Evolutionary conservation across 345 rosid genomes (phyloP), one percentile per base, ranked within the genome.

Genomic region (Arabidopsis arenosa): DNA sequence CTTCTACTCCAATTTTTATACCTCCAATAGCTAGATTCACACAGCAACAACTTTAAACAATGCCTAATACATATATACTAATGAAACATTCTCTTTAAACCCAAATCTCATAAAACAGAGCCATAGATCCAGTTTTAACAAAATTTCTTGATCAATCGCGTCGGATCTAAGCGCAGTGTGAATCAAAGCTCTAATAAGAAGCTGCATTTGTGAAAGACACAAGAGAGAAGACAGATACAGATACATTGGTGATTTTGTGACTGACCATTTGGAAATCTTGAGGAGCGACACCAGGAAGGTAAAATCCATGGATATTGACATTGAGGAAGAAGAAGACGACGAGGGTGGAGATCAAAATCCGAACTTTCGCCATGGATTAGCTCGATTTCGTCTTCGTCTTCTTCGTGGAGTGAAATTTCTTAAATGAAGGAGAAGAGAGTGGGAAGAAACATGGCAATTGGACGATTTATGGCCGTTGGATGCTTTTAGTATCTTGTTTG

Each of bases 281-380:
- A 28, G 96, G 96, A 36, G 96, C 89, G 30, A 90, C 93, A 3
- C 93, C 96, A 18, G 96, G 96, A 62, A 90, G 91, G 72, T 90
- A 90, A 74, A 90, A 90, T 78, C 83, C 81, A 79, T 78, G 59
- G 21, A 77, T 79, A 37, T 61, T 68, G 43, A 57, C 45, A 53
- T 32, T 40, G 72, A 78, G 66, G 41, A 74, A 60, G 73, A 66
- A 58, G 67, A 68, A 67, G 45, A 49, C 0, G 6, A 30, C 28
- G 30, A 65, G 51, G 44, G 78, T 68, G 43, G 39, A 70, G 55
- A 76, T 64, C 72, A 73, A 69, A 59, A 85, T 68, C 76, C 67
- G 61, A 35, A 37, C 54, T 17, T 52, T 80, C 83, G 82, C 84
- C 88, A 85, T 85, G 62, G 72, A 66, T 73, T 40, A 5, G 41